A percentile compares a stretch with the other conserved stretches of the same genome.
Evolutionary conservation across 2,329 filamentous ascomycete species (phyloP).

Genomic region (Colletotrichum trifolii): DNA sequence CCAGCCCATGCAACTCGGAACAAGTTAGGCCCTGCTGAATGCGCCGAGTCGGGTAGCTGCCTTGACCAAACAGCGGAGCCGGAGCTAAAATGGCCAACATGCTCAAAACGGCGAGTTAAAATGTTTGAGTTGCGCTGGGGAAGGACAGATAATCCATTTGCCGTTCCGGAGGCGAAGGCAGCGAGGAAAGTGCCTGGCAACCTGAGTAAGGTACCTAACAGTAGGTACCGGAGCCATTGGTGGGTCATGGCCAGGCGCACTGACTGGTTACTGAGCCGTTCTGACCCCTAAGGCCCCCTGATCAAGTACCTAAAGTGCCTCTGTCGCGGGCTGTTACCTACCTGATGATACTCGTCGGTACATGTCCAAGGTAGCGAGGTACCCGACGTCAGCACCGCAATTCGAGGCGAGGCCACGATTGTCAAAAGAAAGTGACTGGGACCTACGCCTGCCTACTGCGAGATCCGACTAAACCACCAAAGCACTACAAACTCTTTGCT

Average conservation of each 20-base stretch:
- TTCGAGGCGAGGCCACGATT: constrained; percentile 50
- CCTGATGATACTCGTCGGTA: neutral
- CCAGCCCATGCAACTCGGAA: neutral
- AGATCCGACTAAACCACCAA: neutral
- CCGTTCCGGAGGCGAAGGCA: constrained; percentile 25
- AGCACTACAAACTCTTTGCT: constrained; percentile 9
- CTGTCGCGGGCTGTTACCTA: neutral
- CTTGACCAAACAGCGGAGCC: constrained; percentile 4
- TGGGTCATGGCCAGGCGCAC: constrained; percentile 17
- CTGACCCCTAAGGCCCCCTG: constrained; percentile 33
- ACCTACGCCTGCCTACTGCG: neutral
- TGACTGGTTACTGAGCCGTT: constrained; percentile 23
- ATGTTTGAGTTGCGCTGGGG: constrained; percentile 23
- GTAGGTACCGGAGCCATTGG: neutral
- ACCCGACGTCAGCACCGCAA: constrained; percentile 13
- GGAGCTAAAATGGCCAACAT: constrained; percentile 1
- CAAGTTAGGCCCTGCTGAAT: no score
- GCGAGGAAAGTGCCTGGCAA: neutral
- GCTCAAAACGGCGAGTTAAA: constrained; percentile 20
- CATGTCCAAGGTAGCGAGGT: neutral
- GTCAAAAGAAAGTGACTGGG: constrained; percentile 36
- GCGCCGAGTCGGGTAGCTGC: constrained; percentile 7
- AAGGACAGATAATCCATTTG: constrained; percentile 38
- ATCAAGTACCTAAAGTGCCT: neutral
- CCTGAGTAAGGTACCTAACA: no score